Evolutionary conservation across 2,329 filamentous ascomycete genomes (phyloP).

Genomic region (Teratosphaeria viscida): DNA sequence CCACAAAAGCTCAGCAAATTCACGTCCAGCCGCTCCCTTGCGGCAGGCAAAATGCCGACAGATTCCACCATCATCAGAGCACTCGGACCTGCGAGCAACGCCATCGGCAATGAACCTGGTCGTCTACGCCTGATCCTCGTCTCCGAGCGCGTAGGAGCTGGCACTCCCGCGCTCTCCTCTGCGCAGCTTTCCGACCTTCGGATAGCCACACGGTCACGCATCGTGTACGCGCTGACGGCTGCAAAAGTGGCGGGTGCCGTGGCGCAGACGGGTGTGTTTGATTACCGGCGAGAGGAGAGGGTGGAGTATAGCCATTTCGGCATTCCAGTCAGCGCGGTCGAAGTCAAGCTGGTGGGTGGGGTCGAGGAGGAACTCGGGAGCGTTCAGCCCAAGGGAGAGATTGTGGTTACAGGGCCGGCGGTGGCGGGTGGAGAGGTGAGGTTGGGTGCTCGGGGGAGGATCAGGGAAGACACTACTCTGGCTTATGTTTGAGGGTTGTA

Average conservation of each 20-base stretch:
- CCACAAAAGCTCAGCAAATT: slow-evolving; percentile 60
- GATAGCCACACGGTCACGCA: slow-evolving; percentile 65
- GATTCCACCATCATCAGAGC: slow-evolving; percentile 53
- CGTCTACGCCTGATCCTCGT: slow-evolving; percentile 74
- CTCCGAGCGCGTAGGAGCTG: slow-evolving; percentile 58
- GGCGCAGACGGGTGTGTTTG: slow-evolving; percentile 77
- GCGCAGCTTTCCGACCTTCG: slow-evolving; percentile 68
- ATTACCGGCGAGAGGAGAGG: slow-evolving; percentile 56
- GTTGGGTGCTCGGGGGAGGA: slow-evolving; percentile 53
- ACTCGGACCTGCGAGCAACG: slow-evolving; percentile 46
- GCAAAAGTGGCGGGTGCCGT: slow-evolving; percentile 78
- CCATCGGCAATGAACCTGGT: slow-evolving; percentile 53
- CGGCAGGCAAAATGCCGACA: slow-evolving; percentile 63
- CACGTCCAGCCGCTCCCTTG: slow-evolving; percentile 59
- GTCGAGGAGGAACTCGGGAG: slow-evolving; percentile 51
- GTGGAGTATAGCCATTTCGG: slow-evolving; percentile 60
- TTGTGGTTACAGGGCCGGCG: slow-evolving; percentile 61
- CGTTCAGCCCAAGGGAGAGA: slow-evolving; percentile 36
- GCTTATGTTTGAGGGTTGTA: neutral
- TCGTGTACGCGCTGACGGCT: slow-evolving; percentile 77
- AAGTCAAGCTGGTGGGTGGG: slow-evolving; percentile 46
- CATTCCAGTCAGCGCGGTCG: slow-evolving; percentile 65
- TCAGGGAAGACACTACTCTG: slow-evolving; percentile 49
- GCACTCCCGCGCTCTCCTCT: slow-evolving; percentile 52
- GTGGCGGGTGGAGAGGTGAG: slow-evolving; percentile 58